Base-by-base conservation (phyloP, 345 rosid genomes). In the Dipteronia sinensis region DNA sequence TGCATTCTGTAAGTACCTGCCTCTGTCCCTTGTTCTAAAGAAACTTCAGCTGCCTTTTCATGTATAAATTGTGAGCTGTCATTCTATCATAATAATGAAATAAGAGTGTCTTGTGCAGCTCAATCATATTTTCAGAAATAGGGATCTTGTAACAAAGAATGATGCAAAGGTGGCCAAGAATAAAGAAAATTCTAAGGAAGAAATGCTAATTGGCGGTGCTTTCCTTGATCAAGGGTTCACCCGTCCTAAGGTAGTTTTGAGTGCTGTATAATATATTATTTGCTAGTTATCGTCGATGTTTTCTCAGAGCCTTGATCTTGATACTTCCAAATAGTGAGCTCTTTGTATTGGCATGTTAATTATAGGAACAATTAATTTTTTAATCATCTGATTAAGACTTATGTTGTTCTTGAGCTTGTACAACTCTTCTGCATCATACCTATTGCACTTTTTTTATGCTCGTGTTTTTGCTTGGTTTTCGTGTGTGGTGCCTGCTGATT, bases 171-270 rank as follows among this genome's bases (percentile, higher is more conserved):
- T 88, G 80, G 85, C 83, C 73, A 93, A 90, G 86, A 86, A 82
- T 79, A 84, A 80, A 84, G 88, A 78, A 72, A 73, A 75, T 53
- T 73, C 86, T 40, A 76, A 79, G 71, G 93, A 85, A 73, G 92
- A 83, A 68, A 80, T 88, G 47, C 82, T 91, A 74, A 69, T 79
- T 86, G 86, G 78, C 59, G 90, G 87, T 86, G 85, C 73, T 76
- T 88, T 88, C 75, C 93, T 86, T 84, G 99, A 95, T 83, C 98
- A 83, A 68, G 99, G 99, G 72, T 95, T 93, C 82, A 92, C 99
- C 77, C 99, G 99, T 84, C 93, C 99, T 20, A 93, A 95, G 99
- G 99, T 95, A 82, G 59, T 44, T 16, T 77, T 42, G 17, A 71
- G 70, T 80, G 65, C 34, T 59, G 68, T 56, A 44, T 2, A 46